Evolutionary conservation across 352 stramenopile species (phyloP), one percentile per base, ranked within the genome.

Genomic region (Phytophthora cactorum): DNA sequence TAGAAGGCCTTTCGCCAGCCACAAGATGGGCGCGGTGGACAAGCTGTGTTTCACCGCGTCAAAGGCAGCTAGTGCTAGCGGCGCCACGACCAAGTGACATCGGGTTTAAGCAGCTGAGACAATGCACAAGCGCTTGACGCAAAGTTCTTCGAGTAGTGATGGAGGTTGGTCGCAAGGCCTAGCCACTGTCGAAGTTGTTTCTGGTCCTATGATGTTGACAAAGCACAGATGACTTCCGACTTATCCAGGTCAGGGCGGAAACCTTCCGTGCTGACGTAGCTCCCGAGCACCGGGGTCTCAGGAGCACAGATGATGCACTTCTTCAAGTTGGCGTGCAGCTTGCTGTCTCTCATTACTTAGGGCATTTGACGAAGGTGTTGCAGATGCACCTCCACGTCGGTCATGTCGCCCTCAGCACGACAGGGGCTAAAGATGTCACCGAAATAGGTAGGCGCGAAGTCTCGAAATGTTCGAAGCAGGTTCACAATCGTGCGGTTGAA

Each of bases 241-340:
- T 72, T 81, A 32, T 70, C 58, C 0, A 34, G 59, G 22, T 75
- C 66, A 36, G 59, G 53, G 36, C 62, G 54, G 11, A 78, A 36
- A 3, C 41, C 58, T 0, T 66, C 6, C 28, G 7, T 44, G 44
- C 62, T 57, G 44, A 66, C 32, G 29, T 73, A 78, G 29, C 73
- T 73, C 3, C 55, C 58, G 3, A 82, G 51, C 9, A 74, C 55
- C 12, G 63, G 75, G 31, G 75, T 78, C 43, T 76, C 58, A 6
- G 32, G 36, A 3, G 63, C 50, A n/a, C 67, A 63, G 58, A 71
- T 66, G 57, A 22, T 22, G 22, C 22, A 22, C 22, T 22, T 22
- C 22, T 22, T 22, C 22, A 22, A 22, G 22, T 22, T 56, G 3
- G 46, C 46, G 46, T 52, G n/a, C 29, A 29, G 28, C 22, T 73